Evolutionary conservation across 164 flowering plant genomes (phyloP).

Genomic region (Taxillus chinensis): DNA sequence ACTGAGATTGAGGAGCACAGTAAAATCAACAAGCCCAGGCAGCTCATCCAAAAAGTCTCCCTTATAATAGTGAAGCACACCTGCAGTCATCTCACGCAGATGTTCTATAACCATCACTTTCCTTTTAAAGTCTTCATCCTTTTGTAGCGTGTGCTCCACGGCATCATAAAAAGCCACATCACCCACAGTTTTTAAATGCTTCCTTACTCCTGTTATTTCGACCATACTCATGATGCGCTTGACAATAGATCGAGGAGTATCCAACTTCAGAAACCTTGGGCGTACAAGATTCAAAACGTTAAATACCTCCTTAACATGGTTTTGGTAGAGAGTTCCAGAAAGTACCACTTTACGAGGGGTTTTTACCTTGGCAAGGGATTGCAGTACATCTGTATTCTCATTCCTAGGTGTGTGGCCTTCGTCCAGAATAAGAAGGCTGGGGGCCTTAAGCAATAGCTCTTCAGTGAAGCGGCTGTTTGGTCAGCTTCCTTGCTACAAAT

Average conservation of each 20-base stretch:
- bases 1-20: slow-evolving; percentile 52
- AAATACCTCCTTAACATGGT: slow-evolving; percentile 90
- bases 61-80: slow-evolving; percentile 77
- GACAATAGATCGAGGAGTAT: slow-evolving; percentile 33
- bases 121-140: slow-evolving; percentile 44
- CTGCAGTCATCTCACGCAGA: slow-evolving; percentile 72
- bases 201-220: slow-evolving; percentile 33
- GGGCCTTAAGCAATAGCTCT: slow-evolving; percentile 49
- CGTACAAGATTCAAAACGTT: slow-evolving; percentile 81
- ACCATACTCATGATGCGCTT: slow-evolving; percentile 59
- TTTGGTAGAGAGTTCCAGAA: slow-evolving; percentile 88
- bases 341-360: slow-evolving; percentile 84
- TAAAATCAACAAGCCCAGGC: slow-evolving; percentile 78
- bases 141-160: slow-evolving; percentile 67
- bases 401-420: slow-evolving; percentile 95
- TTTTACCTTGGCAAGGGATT: slow-evolving; percentile 55
- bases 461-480: slow-evolving; percentile 28
- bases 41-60: slow-evolving; percentile 89
- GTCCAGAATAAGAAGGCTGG: slow-evolving; percentile 71
- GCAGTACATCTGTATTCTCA: slow-evolving; percentile 52
- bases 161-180: slow-evolving; percentile 49
- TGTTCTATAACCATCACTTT: slow-evolving; percentile 66
- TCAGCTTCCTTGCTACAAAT: slow-evolving; percentile 29
- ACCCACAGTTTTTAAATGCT: slow-evolving; percentile 21
- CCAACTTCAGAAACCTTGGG: slow-evolving; percentile 58